Percentiles rank a stretch among this genome's conserved stretches.
These are phyloP conservation scores for Aspergillus sp. DNA, from an alignment of 2,329 filamentous ascomycete genomes.

Conservation along the genomic window DNA sequence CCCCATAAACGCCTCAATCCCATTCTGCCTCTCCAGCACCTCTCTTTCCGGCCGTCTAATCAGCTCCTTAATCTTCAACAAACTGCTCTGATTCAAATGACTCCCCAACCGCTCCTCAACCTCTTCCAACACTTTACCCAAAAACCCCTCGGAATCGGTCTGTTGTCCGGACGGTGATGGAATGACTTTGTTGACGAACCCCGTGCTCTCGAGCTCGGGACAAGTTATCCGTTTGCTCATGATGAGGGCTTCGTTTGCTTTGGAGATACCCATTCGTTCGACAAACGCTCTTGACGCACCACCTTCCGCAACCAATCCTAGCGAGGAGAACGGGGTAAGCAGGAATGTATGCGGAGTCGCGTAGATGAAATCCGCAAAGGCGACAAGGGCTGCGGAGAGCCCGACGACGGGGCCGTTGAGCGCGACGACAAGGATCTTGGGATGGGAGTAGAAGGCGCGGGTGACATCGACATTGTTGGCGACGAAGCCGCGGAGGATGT, in stretches of 20 bases:
- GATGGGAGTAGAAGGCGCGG: slow-evolving; percentile 83
- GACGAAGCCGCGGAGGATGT: slow-evolving; percentile 66
- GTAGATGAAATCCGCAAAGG: slow-evolving; percentile 90
- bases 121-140: slow-evolving; percentile 65
- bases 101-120: slow-evolving; percentile 72
- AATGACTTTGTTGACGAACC: slow-evolving; percentile 84
- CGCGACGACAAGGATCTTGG: slow-evolving; percentile 84
- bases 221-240: slow-evolving; percentile 73
- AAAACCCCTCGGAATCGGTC: slow-evolving; percentile 63
- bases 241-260: slow-evolving; percentile 87
- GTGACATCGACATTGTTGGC: slow-evolving; percentile 84
- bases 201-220: slow-evolving; percentile 65
- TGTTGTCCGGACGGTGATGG: slow-evolving; percentile 46
- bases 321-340: slow-evolving; percentile 81
- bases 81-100: slow-evolving; percentile 71
- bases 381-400: slow-evolving; percentile 74
- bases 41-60: slow-evolving; percentile 69
- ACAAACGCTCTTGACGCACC: slow-evolving; percentile 73
- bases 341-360: slow-evolving; percentile 72
- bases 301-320: slow-evolving; percentile 86
- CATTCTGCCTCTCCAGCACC: slow-evolving; percentile 66
- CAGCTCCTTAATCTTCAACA: slow-evolving; percentile 78
- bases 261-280: slow-evolving; percentile 67
- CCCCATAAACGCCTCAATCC: slow-evolving; percentile 78
- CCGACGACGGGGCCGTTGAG: slow-evolving; percentile 90